Percentiles rank a stretch among this genome's conserved stretches.
Evolutionary conservation across 352 stramenopile species (phyloP).

Genomic region (Globisporangium canariense): DNA sequence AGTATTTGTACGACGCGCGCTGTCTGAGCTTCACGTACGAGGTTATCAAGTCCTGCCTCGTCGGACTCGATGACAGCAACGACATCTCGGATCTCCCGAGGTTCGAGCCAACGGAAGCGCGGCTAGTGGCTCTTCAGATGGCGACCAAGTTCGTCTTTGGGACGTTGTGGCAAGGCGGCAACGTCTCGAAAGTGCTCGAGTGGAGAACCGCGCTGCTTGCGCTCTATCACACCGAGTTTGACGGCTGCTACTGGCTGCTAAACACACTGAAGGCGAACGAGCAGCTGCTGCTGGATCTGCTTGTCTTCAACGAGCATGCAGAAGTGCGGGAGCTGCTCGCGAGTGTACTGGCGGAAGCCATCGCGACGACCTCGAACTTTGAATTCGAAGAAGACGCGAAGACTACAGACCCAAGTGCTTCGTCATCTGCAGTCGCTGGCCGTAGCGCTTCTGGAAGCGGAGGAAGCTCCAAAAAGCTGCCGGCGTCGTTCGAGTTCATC

Average conservation of each 20-base stretch:
- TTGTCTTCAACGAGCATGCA: conserved; percentile 62
- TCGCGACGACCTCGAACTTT: conserved; percentile 52
- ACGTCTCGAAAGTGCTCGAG: conserved; percentile 67
- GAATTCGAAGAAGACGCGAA: conserved; percentile 42
- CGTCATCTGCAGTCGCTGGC: background rate
- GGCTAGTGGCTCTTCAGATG: conserved; percentile 71
- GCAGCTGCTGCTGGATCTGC: conserved; percentile 61
- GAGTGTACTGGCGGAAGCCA: conserved; percentile 63
- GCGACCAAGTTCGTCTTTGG: conserved; percentile 86
- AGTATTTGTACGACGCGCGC: conserved; percentile 72
- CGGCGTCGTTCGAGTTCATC: conserved; percentile 80
- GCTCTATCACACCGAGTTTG: conserved; percentile 71
- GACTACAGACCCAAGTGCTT: background rate
- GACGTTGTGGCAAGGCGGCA: conserved; percentile 79
- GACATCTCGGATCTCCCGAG: conserved; percentile 34
- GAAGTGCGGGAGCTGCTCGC: conserved; percentile 73
- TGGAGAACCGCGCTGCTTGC: conserved; percentile 68
- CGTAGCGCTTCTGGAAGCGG: background rate
- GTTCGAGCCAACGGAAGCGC: conserved; percentile 64
- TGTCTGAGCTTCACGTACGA: conserved; percentile 83
- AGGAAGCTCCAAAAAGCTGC: conserved; percentile 37
- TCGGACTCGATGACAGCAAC: conserved; percentile 26
- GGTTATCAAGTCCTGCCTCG: conserved; percentile 58
- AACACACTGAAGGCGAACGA: conserved; percentile 60
- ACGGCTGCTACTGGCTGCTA: conserved; percentile 71